These are phyloP conservation scores for Fusarium sulawesiense DNA, from an alignment of 2,329 filamentous ascomycete genomes.

Conservation along the genomic window DNA sequence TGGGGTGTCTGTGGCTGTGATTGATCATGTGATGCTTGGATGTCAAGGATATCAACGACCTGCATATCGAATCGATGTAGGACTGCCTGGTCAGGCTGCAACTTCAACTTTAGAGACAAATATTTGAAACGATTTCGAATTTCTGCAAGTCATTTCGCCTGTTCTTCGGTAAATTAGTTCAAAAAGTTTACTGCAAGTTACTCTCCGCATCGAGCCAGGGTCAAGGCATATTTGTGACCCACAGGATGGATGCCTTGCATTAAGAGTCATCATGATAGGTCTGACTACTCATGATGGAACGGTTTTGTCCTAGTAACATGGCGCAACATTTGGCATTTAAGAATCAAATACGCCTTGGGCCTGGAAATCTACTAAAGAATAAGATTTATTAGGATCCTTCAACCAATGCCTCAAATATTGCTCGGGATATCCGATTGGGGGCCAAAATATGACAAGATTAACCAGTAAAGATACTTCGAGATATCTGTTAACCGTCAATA, in stretches of 20 bases:
- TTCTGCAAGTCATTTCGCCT: background rate
- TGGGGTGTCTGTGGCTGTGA: background rate
- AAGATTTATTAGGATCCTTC: background rate
- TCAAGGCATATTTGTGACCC: slow-evolving; percentile 12
- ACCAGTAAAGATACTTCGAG: background rate
- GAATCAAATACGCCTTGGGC: background rate
- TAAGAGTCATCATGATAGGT: slow-evolving; percentile 27
- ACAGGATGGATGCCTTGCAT: slow-evolving; percentile 6
- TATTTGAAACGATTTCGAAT: background rate
- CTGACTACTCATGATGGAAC: slow-evolving; percentile 10
- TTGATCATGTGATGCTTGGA: slow-evolving; percentile 29
- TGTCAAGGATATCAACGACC: background rate
- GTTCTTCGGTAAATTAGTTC: background rate
- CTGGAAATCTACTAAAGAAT: too few relatives aligned
- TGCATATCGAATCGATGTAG: slow-evolving; percentile 22
- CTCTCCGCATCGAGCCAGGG: background rate
- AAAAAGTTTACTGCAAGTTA: background rate
- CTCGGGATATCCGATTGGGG: too few relatives aligned
- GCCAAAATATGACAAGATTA: background rate
- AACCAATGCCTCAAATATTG: background rate
- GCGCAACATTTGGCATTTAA: background rate
- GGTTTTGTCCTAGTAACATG: background rate
- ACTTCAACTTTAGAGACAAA: background rate
- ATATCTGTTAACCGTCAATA: background rate
- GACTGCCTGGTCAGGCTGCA: background rate